These are phyloP conservation scores for Sporothrix humicola DNA, from an alignment of 2,329 filamentous ascomycete species.

Conservation along the genomic window DNA sequence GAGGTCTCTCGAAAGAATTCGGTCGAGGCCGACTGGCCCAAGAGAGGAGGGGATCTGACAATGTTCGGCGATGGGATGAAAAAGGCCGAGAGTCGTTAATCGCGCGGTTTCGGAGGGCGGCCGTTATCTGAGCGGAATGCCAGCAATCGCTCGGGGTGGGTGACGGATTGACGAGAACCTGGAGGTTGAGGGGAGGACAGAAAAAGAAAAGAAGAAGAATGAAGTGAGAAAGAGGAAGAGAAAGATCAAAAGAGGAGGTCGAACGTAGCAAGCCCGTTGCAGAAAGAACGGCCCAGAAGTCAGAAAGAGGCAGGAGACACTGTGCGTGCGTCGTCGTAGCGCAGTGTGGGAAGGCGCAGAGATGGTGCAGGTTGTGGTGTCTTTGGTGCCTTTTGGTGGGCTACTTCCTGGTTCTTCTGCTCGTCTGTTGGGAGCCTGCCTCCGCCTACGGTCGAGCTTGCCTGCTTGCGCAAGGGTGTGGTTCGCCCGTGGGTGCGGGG, in stretches of 20 bases:
- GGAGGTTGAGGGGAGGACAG: background rate
- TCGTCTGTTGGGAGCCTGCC: no score
- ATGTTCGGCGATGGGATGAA: background rate
- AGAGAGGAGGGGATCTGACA: conserved; percentile 14
- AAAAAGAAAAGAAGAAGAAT: conserved; percentile 1
- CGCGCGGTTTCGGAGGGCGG: conserved; percentile 17
- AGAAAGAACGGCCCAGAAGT: conserved; percentile 16
- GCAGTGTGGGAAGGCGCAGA: conserved; percentile 17
- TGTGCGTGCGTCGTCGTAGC: conserved; percentile 11
- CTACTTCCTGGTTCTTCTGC: background rate
- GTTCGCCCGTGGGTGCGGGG: conserved; percentile 29
- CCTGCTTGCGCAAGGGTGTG: conserved; percentile 1
- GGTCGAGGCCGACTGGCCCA: conserved; percentile 29
- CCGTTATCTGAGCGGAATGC: background rate
- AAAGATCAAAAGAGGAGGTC: conserved; percentile 14
- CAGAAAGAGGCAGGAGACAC: conserved; percentile 20
- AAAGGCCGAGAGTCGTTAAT: background rate
- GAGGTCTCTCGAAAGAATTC: background rate
- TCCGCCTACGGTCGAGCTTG: background rate
- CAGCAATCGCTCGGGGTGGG: conserved; percentile 13
- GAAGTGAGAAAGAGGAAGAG: background rate
- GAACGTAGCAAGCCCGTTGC: background rate
- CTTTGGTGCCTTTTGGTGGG: conserved; percentile 21
- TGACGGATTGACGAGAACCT: background rate
- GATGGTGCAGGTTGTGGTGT: background rate